Evolutionary conservation across 495 filamentous ascomycete genomes (phyloP), one percentile per base, ranked within the genome.

Genomic region (Articulospora tetracladia): DNA sequence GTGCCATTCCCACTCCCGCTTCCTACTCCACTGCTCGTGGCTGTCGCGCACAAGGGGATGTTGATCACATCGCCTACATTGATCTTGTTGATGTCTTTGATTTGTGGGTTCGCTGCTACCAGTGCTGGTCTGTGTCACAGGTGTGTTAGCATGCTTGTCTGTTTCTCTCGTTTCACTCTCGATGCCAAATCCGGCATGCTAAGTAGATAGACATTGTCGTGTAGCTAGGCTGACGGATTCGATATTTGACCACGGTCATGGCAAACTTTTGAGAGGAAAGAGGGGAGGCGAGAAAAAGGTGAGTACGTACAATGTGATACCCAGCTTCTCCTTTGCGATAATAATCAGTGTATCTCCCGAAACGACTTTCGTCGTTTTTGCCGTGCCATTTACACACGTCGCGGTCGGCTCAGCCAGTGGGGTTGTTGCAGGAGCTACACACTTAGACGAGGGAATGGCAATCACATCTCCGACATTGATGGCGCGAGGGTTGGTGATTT

Each of bases 261-360:
- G n/a, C n/a, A n/a, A n/a, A n/a, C n/a, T n/a, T n/a, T n/a, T n/a
- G n/a, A n/a, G n/a, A n/a, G n/a, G n/a, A n/a, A n/a, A n/a, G n/a
- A n/a, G n/a, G n/a, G n/a, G n/a, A n/a, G n/a, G n/a, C n/a, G n/a
- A n/a, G n/a, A 34, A 34, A 34, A 15, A 15, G 30, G 30, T 7
- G 15, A 44, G n/a, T 3, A 44, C 39, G 10, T 19, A 44, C 39
- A 57, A 57, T 20, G 55, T 57, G 20, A 57, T 57, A 15, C 55
- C 55, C 55, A 57, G 30, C 25, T 57, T 57, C 26, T 57, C 55
- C 17, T 47, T 48, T 20, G 55, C 55, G 26, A 57, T 57, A 20
- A 57, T 57, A 15, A 19, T 27, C 24, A 57, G 49, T 19, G 55
- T 48, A 49, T 57, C 55, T 32, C 55, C 55, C 2, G 39, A 7